Evolutionary conservation across 208 protist species (phyloP).

Genomic region (Wallacemonas rigidus): DNA sequence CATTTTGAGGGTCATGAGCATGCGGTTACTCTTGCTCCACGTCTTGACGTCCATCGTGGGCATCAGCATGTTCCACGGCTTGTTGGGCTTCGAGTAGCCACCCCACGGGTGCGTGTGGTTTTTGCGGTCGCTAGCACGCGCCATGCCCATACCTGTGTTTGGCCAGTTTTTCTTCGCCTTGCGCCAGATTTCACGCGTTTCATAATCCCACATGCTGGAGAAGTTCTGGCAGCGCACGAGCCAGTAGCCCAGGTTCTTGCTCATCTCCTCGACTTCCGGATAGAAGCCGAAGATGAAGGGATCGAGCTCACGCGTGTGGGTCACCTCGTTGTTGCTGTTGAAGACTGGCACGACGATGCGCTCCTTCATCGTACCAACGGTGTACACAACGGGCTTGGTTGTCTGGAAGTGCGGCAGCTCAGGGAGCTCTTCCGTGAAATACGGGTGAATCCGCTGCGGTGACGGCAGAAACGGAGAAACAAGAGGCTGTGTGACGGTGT

Average conservation of each 20-base stretch:
- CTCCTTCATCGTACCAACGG: constrained; percentile 83
- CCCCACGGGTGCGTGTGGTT: constrained; percentile 83
- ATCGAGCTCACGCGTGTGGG: constrained; percentile 88
- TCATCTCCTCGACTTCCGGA: constrained; percentile 74
- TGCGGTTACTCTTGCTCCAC: constrained; percentile 89
- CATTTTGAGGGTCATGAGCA: constrained; percentile 89
- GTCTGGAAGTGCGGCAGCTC: constrained; percentile 85
- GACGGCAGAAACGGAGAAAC: constrained; percentile 88
- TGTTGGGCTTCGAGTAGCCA: constrained; percentile 69
- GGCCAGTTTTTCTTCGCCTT: constrained; percentile 92
- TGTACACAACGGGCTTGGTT: constrained; percentile 84
- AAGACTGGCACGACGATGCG: constrained; percentile 87
- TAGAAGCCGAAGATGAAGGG: constrained; percentile 92
- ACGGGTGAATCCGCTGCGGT: constrained; percentile 86
- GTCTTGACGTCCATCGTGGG: constrained; percentile 85
- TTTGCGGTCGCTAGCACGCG: constrained; percentile 84
- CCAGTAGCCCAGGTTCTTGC: constrained; percentile 86
- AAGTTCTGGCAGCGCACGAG: constrained; percentile 88
- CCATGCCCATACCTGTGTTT: constrained; percentile 91
- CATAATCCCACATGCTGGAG: constrained; percentile 89
- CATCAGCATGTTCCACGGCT: constrained; percentile 93
- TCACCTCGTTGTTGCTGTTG: constrained; percentile 71
- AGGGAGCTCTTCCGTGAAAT: constrained; percentile 76
- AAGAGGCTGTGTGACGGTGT: constrained; percentile 72
- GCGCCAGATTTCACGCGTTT: constrained; percentile 88